Evolutionary conservation across 2,329 filamentous ascomycete species (phyloP), one percentile per base, ranked within the genome.

Genomic region (Sphaerulina musiva): DNA sequence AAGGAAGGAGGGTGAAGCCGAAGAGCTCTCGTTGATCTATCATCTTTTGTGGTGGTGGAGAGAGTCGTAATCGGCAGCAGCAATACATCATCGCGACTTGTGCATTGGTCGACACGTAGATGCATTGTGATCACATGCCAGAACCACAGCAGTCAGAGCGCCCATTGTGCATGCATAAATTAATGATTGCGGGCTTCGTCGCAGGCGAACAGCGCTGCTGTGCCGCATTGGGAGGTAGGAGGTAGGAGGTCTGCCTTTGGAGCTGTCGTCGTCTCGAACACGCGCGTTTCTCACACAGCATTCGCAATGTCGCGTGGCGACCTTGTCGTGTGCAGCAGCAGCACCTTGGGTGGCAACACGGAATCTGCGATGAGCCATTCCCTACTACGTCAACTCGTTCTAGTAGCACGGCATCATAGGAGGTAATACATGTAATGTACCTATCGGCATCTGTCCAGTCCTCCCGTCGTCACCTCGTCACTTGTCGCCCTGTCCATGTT

Each of bases 251-350:
- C 39, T 43, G 45, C 49, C 49, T 26, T 17, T 23, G 17, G 17
- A n/a, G 7, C 29, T 34, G 14, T 17, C 17, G 40, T n/a, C 29
- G 26, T 29, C 20, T 36, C 44, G 29, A 36, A 14, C 12, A 23
- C 32, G 56, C 53, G 49, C 52, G 55, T 58, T 58, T 46, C 52
- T 48, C 31, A 29, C 40, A 41, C 48, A 42, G 11, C 36, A 36
- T 29, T 29, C 14, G 20, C 20, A 20, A 20, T 29, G 11, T 45
- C 57, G 48, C 58, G 55, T 55, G 55, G 58, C 47, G 53, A 31
- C 50, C 53, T 48, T 53, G 55, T 46, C 48, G 14, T 36, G 11
- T 6, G 26, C 14, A 17, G 14, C 14, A 17, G 14, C 14, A 17
- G 12, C 40, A 36, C 46, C 6, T 26, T 17, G 14, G 26, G 6